Conservation (phyloP, 805 yeast species). For the Candida maesae region DNA sequence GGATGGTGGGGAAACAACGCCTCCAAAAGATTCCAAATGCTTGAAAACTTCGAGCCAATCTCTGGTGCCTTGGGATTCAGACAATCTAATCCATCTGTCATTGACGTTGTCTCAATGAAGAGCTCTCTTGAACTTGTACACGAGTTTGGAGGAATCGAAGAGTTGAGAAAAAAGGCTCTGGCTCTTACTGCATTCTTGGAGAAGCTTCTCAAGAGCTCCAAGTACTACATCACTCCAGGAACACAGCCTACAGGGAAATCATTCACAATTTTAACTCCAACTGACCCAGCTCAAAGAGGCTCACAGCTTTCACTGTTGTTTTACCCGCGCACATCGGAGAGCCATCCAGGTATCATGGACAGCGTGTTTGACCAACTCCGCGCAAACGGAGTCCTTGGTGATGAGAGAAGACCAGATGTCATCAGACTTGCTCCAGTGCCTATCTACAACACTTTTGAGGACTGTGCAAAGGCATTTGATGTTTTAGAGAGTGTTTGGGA, state of each 20-base stretch:
- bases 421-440: conserved; percentile 86
- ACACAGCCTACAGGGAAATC: conserved; percentile 13
- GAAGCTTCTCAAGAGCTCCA: conserved; percentile 40
- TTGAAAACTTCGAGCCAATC: conserved; percentile 72
- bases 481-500: conserved; percentile 6
- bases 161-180: conserved; percentile 52
- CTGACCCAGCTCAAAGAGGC: conserved; percentile 56
- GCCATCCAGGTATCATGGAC: conserved; percentile 53
- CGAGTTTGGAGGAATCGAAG: conserved; percentile 58
- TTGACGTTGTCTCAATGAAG: conserved; percentile 73
- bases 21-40: conserved; percentile 70
- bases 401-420: conserved; percentile 89
- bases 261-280: conserved; percentile 75
- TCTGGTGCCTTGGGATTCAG: conserved; percentile 84
- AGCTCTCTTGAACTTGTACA: conserved; percentile 59
- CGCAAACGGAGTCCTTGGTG: conserved; percentile 66
- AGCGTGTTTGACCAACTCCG: conserved; percentile 46
- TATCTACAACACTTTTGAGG: conserved; percentile 71
- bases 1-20: conserved; percentile 98
- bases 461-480: conserved; percentile 27
- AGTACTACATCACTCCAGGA: conserved; percentile 34
- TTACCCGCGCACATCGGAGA: conserved; percentile 40
- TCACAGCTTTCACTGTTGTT: conserved; percentile 79
- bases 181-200: conserved; percentile 56
- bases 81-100: conserved; percentile 86